phyloP scores from a whole-genome alignment of 1,139 yeast genomes.

The Torulaspora globosa region DNA sequence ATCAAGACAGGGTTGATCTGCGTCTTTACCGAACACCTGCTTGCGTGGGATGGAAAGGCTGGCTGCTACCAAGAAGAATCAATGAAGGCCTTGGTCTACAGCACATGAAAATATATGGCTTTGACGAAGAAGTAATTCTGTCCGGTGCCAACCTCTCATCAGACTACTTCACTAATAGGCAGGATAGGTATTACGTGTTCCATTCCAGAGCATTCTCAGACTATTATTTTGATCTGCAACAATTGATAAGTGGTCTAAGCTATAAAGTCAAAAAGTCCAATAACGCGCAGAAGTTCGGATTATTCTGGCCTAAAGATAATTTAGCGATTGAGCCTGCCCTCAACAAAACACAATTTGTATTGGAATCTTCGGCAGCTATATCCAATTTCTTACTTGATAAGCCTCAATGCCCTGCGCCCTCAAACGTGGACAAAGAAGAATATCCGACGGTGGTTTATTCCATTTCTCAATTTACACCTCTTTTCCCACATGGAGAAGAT shows the following conservation, averaged over 20 bases:
- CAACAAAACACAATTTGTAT: constrained; percentile 53
- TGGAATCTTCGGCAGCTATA: constrained; percentile 55
- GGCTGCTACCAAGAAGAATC: constrained; percentile 70
- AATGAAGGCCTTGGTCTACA: constrained; percentile 92
- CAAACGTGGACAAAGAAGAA: constrained; percentile 24
- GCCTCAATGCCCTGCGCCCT: constrained; percentile 27
- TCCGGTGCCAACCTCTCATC: constrained; percentile 88
- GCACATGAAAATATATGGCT: constrained; percentile 95
- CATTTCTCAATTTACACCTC: constrained; percentile 83
- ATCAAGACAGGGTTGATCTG: constrained; percentile 71
- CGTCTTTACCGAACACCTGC: constrained; percentile 90
- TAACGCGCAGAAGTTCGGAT: constrained; percentile 48
- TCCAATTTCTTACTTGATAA: constrained; percentile 50
- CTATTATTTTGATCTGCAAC: constrained; percentile 68
- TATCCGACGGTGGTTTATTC: constrained; percentile 80
- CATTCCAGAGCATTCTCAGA: constrained; percentile 54
- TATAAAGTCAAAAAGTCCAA: constrained; percentile 55
- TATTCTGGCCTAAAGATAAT: constrained; percentile 75
- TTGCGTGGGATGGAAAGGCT: constrained; percentile 61
- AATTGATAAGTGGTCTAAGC: constrained; percentile 62
- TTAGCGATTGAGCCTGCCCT: constrained; percentile 67
- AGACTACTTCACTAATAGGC: constrained; percentile 94
- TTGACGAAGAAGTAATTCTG: constrained; percentile 82
- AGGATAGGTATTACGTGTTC: constrained; percentile 84
- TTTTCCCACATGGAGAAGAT: constrained; percentile 49